Base-by-base conservation (phyloP, 495 filamentous ascomycete species). In the Daldinia concentrica region DNA sequence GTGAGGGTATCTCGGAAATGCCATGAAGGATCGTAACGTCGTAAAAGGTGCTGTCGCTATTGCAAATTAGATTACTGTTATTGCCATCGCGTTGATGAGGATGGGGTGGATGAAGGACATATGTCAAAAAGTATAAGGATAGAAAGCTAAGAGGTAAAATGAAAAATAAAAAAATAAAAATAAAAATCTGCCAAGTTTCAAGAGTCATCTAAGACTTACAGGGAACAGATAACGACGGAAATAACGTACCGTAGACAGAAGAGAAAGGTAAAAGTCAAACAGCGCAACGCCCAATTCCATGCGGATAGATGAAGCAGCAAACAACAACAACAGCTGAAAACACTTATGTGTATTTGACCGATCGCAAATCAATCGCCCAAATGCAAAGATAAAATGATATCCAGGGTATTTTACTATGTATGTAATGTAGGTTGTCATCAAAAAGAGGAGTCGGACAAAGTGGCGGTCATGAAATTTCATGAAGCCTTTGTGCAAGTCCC, bases 1-100 rank as follows among this genome's bases (percentile, higher is more conserved):
- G 36, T 17, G 58, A 66, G 71, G 79, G 77, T 79, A 78, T 81
- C 75, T 80, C 74, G 39, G 71, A 72, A 74, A 62, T 65, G 78
- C 75, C 80, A 82, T 83, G 36, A 72, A 76, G 65, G 68, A 62
- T 77, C 71, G 77, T 78, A 56, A 72, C 55, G 69, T 78, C 74
- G 71, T 76, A 39, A 78, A 45, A 58, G 37, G 17, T 32, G 65
- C 51, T 66, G 57, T 29, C 48, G 58, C 50, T 54, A 45, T 43
- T 60, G 50, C 36, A 66, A 2, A 22, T 63, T 50, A 72, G 69
- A 52, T 26, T 59, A 54, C 17, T 57, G 4, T 12, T 30, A 30
- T 64, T 15, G 27, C 48, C 32, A 50, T 62, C 17, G n/a, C 36
- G 37, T 59, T 22, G 26, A 58, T 50, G n/a, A 7, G 30, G 45